Conservation (phyloP, 768 basidiomycete species). For the Daedaleopsis nitida region DNA sequence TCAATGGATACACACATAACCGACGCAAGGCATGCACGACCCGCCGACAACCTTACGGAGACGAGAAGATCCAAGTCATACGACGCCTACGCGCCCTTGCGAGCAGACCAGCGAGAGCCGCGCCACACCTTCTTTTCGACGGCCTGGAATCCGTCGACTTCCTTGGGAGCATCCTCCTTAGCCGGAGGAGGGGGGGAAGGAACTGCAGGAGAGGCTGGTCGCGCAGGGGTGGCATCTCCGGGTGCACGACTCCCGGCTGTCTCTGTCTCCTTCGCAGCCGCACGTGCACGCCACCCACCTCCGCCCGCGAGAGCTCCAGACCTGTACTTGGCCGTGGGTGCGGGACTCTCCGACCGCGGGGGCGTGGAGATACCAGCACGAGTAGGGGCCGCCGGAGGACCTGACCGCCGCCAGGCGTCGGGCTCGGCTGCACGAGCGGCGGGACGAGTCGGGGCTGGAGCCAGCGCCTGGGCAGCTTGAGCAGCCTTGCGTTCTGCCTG, state of each 20-base stretch:
- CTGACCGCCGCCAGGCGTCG: conserved; percentile 29
- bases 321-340: conserved; percentile 40
- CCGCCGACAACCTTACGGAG: no score
- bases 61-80: not conserved
- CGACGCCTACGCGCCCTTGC: conserved; percentile 12
- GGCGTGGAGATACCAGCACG: conserved; percentile 33
- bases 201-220: conserved; percentile 37
- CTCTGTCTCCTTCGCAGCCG: conserved; percentile 42
- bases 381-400: conserved; percentile 25
- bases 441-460: conserved; percentile 28
- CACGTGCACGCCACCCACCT: conserved; percentile 64
- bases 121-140: conserved; percentile 49
- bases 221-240: conserved; percentile 31
- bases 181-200: conserved; percentile 32
- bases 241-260: conserved; percentile 18
- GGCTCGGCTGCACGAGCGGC: conserved; percentile 30
- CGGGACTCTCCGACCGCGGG: conserved; percentile 53
- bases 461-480: conserved; percentile 22
- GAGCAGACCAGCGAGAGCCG: conserved; percentile 21
- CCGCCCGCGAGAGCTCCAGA: conserved; percentile 41
- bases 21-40: conserved; percentile 7
- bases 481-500: conserved; percentile 38
- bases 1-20: not conserved
- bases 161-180: conserved; percentile 48
- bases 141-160: conserved; percentile 75